A percentile compares a stretch with the other conserved stretches of the same genome.
Evolutionary conservation across 352 stramenopile genomes (phyloP).

Genomic region (Blastocystis sp.): DNA sequence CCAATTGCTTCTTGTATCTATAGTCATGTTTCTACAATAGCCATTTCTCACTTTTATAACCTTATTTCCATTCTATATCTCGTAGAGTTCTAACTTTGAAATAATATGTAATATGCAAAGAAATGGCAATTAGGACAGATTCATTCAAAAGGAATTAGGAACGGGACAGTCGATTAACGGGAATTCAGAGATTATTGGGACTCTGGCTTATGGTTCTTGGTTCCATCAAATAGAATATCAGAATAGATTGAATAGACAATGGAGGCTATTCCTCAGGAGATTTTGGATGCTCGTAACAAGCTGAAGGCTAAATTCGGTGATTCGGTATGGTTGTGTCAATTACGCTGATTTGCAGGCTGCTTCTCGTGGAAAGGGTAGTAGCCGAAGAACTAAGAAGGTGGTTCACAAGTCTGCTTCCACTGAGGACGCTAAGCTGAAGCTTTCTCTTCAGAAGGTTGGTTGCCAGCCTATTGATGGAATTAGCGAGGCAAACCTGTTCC

Average conservation of each 20-base stretch:
- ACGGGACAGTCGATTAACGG: not conserved
- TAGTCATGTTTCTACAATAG: too few species aligned
- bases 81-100: too few species aligned
- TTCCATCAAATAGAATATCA: too few species aligned
- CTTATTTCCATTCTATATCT: too few species aligned
- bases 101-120: too few species aligned
- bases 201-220: not conserved
- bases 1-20: too few species aligned
- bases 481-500: conserved; percentile 83
- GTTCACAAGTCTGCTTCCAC: conserved; percentile 74
- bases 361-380: conserved; percentile 76
- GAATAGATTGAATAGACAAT: conserved; percentile 15
- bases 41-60: too few species aligned
- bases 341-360: conserved; percentile 66
- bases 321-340: conserved; percentile 2
- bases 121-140: too few species aligned
- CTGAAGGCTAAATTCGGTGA: conserved; percentile 42
- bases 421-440: conserved; percentile 80
- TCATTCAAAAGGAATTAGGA: not conserved
- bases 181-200: not conserved
- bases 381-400: conserved; percentile 80
- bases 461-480: conserved; percentile 77
- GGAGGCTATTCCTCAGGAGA: conserved; percentile 38
- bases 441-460: conserved; percentile 78
- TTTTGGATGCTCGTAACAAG: conserved; percentile 55